A percentile compares a stretch with the other conserved stretches of the same genome.
phyloP scores from a whole-genome alignment of 2,329 filamentous ascomycete species.

The Geosmithia putterillii region DNA sequence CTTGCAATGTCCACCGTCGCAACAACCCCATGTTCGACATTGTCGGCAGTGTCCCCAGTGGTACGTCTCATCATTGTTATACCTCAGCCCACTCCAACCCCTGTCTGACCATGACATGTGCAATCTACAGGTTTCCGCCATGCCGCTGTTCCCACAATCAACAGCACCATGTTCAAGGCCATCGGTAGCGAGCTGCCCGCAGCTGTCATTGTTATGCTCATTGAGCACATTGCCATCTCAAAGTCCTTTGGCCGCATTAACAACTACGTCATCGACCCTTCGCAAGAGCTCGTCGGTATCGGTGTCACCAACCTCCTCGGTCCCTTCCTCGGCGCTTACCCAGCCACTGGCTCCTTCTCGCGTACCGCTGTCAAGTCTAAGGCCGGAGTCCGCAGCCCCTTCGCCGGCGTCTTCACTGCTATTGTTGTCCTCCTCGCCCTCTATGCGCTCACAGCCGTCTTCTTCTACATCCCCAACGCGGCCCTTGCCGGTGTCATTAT shows the following conservation, averaged over 20 bases:
- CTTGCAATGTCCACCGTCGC: constrained; percentile 49
- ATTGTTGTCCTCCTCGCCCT: constrained; percentile 72
- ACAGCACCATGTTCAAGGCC: constrained; percentile 44
- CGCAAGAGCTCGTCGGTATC: constrained; percentile 68
- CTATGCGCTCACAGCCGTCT: constrained; percentile 71
- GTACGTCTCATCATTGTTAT: constrained; percentile 16
- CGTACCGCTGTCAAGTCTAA: constrained; percentile 92
- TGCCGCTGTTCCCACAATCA: constrained; percentile 52
- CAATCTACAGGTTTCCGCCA: constrained; percentile 53
- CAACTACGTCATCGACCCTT: constrained; percentile 71
- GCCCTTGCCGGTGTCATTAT: constrained; percentile 76
- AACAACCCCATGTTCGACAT: constrained; percentile 49
- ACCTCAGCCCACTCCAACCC: background rate
- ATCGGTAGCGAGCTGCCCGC: constrained; percentile 58
- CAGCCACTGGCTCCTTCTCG: constrained; percentile 81
- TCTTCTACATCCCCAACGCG: constrained; percentile 78
- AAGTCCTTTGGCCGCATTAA: constrained; percentile 74
- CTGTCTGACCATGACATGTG: background rate
- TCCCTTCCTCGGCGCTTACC: constrained; percentile 72
- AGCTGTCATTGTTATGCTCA: constrained; percentile 64
- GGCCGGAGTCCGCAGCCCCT: constrained; percentile 75
- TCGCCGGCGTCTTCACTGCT: constrained; percentile 77
- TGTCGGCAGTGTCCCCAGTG: constrained; percentile 57
- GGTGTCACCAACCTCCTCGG: constrained; percentile 64
- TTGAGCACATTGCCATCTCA: constrained; percentile 73